Conservation (phyloP, 1,284 basidiomycete species). For the Moesziomyces parantarcticus region DNA sequence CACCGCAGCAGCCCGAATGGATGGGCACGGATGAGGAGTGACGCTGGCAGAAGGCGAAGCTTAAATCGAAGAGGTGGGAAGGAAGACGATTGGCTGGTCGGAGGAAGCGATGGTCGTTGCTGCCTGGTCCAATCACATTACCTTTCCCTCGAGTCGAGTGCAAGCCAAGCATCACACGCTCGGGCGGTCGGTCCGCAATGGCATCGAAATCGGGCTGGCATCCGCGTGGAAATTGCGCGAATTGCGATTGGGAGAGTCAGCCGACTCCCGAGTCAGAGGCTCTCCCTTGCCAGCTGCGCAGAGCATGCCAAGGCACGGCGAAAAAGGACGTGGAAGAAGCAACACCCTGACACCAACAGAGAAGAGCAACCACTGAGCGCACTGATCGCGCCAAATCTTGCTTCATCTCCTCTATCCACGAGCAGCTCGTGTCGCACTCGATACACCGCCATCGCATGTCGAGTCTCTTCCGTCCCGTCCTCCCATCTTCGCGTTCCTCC, state of each 20-base stretch:
- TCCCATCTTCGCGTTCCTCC: conserved; percentile 10
- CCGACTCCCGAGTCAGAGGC: conserved; percentile 37
- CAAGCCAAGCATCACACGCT: too few relatives aligned
- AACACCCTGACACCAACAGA: background rate
- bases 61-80: background rate
- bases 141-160: too few relatives aligned
- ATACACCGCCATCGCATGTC: conserved; percentile 25
- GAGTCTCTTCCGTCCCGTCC: conserved; percentile 12
- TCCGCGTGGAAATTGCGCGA: background rate
- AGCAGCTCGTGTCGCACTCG: background rate
- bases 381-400: background rate
- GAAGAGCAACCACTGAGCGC: conserved; percentile 2
- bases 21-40: background rate
- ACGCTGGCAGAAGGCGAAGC: background rate
- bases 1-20: background rate
- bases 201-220: background rate
- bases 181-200: background rate
- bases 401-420: background rate
- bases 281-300: background rate
- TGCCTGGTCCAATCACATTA: background rate
- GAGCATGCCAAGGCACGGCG: conserved; percentile 5
- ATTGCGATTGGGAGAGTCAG: background rate
- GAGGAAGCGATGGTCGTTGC: background rate
- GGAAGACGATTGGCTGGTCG: background rate
- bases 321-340: conserved; percentile 5